phyloP scores from a whole-genome alignment of 1,284 basidiomycete genomes.

The Fomitiporia mediterranea region DNA sequence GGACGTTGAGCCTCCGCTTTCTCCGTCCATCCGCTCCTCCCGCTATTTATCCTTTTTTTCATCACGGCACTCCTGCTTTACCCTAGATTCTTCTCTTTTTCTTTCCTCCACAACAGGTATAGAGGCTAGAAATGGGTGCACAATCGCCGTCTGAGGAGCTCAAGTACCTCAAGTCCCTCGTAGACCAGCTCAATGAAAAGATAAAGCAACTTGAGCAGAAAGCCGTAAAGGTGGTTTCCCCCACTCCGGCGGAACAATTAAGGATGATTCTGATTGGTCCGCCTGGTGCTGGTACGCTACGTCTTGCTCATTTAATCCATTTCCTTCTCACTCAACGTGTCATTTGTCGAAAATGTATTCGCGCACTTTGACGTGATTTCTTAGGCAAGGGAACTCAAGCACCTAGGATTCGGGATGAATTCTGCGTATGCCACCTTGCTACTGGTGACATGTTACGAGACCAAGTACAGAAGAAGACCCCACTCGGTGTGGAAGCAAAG shows the following conservation, averaged over 20 bases:
- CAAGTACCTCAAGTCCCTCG: slow-evolving; percentile 86
- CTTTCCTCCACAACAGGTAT: not conserved
- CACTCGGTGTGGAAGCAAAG: slow-evolving; percentile 89
- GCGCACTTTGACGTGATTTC: slow-evolving; percentile 2
- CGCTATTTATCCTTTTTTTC: not conserved
- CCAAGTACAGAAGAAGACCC: slow-evolving; percentile 85
- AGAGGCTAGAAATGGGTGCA: slow-evolving; percentile 1
- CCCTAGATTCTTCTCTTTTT: not conserved
- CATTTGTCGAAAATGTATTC: not conserved
- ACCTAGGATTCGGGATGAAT: slow-evolving; percentile 87
- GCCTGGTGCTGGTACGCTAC: slow-evolving; percentile 82
- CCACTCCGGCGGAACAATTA: slow-evolving; percentile 74
- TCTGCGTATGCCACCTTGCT: slow-evolving; percentile 95
- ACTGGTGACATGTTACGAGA: slow-evolving; percentile 98
- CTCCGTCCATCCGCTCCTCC: not conserved
- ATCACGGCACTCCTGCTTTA: not conserved
- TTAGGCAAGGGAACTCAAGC: slow-evolving; percentile 97
- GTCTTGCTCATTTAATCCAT: not conserved
- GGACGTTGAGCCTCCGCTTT: too few relatives aligned
- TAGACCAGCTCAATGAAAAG: slow-evolving; percentile 77
- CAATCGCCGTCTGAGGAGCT: slow-evolving; percentile 61
- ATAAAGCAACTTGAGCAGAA: slow-evolving; percentile 68
- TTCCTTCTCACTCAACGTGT: not conserved
- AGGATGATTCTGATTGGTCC: slow-evolving; percentile 93
- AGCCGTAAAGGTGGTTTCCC: slow-evolving; percentile 41